Evolutionary conservation across 1,284 basidiomycete species (phyloP).

Genomic region (Ceratobasidium papillatum): DNA sequence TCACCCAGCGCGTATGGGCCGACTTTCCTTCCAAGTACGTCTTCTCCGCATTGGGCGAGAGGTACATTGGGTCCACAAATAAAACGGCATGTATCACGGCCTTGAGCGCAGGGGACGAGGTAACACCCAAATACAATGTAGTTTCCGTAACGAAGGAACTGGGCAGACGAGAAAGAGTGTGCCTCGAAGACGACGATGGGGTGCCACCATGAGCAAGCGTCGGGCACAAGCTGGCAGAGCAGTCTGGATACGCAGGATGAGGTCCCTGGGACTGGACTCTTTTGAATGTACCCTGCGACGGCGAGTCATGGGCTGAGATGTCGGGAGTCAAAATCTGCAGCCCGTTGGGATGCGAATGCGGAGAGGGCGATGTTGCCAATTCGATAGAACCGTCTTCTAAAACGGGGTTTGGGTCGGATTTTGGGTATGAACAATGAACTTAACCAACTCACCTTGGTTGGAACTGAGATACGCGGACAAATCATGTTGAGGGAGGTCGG

Average conservation of each 20-base stretch:
- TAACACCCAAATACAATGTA: not conserved
- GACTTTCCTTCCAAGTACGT: not conserved
- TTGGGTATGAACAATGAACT: too few relatives aligned
- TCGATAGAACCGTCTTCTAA: too few relatives aligned
- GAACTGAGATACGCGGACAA: too few relatives aligned
- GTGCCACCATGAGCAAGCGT: not conserved
- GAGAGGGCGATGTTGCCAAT: too few relatives aligned
- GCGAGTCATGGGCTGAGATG: not conserved
- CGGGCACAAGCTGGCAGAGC: not conserved
- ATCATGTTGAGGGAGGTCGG: too few relatives aligned
- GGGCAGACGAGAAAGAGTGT: not conserved
- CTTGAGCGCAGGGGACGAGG: not conserved
- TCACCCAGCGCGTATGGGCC: not conserved
- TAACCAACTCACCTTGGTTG: too few relatives aligned
- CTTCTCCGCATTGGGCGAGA: not conserved
- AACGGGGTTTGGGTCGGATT: too few relatives aligned
- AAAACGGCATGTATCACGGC: not conserved
- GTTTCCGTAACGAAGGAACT: not conserved
- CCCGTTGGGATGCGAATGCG: too few relatives aligned
- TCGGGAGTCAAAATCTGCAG: too few relatives aligned
- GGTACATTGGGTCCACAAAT: not conserved
- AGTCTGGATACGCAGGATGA: not conserved
- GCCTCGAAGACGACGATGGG: not conserved
- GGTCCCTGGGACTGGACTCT: not conserved
- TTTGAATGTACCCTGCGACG: not conserved